Evolutionary conservation across 257 asterid species (phyloP).

Genomic region (Jacaranda mimosifolia): DNA sequence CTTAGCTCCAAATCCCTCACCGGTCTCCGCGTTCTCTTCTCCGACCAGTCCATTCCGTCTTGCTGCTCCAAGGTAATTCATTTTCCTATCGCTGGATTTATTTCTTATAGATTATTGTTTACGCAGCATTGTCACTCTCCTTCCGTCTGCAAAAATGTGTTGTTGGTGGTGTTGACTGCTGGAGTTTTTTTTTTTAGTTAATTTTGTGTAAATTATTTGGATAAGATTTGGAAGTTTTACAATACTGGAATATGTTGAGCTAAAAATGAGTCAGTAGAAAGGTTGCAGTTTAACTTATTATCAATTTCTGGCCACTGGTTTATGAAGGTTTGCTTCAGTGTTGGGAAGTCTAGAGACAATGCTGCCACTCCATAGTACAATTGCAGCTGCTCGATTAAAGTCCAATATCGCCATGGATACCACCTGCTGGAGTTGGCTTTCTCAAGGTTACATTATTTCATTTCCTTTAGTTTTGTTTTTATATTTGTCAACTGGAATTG

Average conservation of each 20-base stretch:
- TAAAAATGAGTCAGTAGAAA: not conserved
- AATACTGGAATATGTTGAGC: not conserved
- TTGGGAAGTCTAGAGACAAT: conserved; percentile 55
- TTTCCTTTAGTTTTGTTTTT: not conserved
- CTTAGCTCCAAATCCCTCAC: conserved; percentile 40
- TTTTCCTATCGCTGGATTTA: not conserved
- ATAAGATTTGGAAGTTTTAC: not conserved
- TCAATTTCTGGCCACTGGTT: not conserved
- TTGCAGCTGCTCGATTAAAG: conserved; percentile 68
- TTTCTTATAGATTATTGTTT: too few relatives aligned
- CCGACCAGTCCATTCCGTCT: conserved; percentile 35
- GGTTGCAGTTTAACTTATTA: not conserved
- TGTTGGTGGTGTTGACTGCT: conserved; percentile 28
- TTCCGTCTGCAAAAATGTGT: not conserved
- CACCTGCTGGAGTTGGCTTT: conserved; percentile 65
- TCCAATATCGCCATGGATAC: conserved; percentile 63
- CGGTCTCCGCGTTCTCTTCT: conserved; percentile 43
- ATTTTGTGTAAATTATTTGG: not conserved
- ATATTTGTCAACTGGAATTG: conserved; percentile 12
- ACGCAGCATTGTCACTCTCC: not conserved
- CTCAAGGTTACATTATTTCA: conserved; percentile 51
- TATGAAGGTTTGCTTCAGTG: conserved; percentile 50
- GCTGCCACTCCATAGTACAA: conserved; percentile 66
- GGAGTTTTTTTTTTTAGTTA: not conserved
- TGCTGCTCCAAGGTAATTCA: conserved; percentile 50